Evolutionary conservation across 176 grass and related monocot genomes (phyloP), one percentile per base, ranked within the genome.

Genomic region (Puya raimondii): DNA sequence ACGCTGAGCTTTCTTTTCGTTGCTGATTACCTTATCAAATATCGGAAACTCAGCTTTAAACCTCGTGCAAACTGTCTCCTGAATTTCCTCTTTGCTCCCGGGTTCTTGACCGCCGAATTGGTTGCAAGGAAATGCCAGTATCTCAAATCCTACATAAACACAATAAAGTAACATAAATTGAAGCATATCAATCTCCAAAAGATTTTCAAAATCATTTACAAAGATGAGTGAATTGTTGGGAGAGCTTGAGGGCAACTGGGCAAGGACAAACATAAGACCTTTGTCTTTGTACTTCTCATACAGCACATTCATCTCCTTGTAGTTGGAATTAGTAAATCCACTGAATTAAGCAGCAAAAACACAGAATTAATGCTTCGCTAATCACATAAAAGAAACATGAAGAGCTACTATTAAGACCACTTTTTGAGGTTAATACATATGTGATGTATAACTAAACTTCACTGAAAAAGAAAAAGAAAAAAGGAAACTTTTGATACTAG

Each of bases 121-220:
- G 63, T 88, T 91, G 65, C 79, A 91, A 27, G 85, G 82, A 69
- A 88, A 88, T 9, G 79, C 80, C 64, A 88, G 52, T 78, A 85
- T 61, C 65, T 88, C 82, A 53, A 76, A 79, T 23, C 82, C 89
- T 85, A 11, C 21, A 50, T 21, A 14, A 50, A 65, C 6, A 42
- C 53, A 78, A 20, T 4, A 4, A 66, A 2, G 47, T 11, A 70
- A 27, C 6, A 70, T 4, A 82, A 80, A 67, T 63, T 12, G 17
- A 11, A 67, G 12, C 51, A 57, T 68, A 61, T 61, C 14, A 61
- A 61, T 61, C 17, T 10, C 56, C 3, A 61, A 18, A 18, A 21
- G 33, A 64, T 4, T 2, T 73, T 77, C 21, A 56, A 77, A 48
- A 73, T 1, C 14, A 9, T 61, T 22, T 10, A 18, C 56, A 47